Base-by-base conservation (phyloP, 2,329 filamentous ascomycete species). In the Penicillium sp. region DNA sequence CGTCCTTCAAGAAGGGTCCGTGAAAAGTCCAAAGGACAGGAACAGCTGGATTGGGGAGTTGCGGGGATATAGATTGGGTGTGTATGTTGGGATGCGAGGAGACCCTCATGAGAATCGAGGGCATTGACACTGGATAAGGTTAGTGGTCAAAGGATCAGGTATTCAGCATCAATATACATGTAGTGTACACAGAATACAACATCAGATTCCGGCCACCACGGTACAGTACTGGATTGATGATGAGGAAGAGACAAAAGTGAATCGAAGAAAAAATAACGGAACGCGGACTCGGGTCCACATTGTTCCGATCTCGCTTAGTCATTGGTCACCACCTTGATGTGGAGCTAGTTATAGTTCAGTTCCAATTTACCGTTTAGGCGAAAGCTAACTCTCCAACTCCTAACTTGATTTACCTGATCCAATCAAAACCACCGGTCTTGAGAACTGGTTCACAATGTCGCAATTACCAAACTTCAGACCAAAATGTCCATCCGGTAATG, bases 41-140 rank as follows among this genome's bases (percentile, higher is more conserved):
- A 67, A 68, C 71, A 73, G 69, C 69, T 73, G 71, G 67, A 64
- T 67, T 66, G 68, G 49, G 33, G 54, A 65, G 61, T 73, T 73
- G 71, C 71, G 49, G 42, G n/a, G n/a, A n/a, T 18, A 43, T 50
- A 31, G 3, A 35, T 12, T 33, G 8, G 2, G 12, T 2, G 2
- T 22, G 9, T 40, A 18, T 37, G 5, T 18, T 37, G 33, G 2
- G 7, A 35, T 37, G n/a, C n/a, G n/a, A n/a, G n/a, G n/a, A 37
- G 33, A 37, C 33, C 33, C 29, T 31, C 14, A n/a, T n/a, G n/a
- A n/a, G 2, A 15, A 15, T 15, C 6, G 33, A 37, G 33, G n/a
- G n/a, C 8, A 1, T 37, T 6, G 15, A 37, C n/a, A 37, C n/a
- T 37, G n/a, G n/a, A 37, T 11, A 22, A 40, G 18, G 11, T 40